These are phyloP conservation scores for Talaromyces sp. DNA, from an alignment of 2,329 filamentous ascomycete species.

Conservation along the genomic window DNA sequence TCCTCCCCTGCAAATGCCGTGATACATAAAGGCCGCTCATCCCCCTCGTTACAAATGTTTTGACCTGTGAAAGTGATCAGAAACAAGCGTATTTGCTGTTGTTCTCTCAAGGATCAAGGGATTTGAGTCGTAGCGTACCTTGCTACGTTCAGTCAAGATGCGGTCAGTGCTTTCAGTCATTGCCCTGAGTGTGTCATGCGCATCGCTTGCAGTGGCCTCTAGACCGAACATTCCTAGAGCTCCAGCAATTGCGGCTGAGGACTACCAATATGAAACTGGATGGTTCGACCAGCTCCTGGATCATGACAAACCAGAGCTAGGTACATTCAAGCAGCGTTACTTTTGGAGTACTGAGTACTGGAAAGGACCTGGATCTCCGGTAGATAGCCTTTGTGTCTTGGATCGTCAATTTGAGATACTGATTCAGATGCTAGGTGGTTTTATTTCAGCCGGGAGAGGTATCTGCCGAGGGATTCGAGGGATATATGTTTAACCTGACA, in stretches of 20 bases:
- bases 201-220: conserved; percentile 6
- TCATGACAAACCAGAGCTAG: conserved; percentile 53
- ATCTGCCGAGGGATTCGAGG: conserved; percentile 45
- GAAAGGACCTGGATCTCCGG: conserved; percentile 54
- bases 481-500: conserved; percentile 50
- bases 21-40: not conserved
- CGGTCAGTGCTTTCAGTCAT: conserved; percentile 7
- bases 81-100: not conserved
- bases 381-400: conserved; percentile 25
- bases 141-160: conserved; percentile 11
- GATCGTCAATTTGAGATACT: not conserved
- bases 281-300: conserved; percentile 58
- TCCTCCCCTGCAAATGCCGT: not conserved
- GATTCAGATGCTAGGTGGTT: conserved; percentile 36
- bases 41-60: not conserved
- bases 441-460: conserved; percentile 54
- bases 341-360: conserved; percentile 53
- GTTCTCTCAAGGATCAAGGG: not conserved
- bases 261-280: conserved; percentile 20
- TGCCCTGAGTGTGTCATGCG: conserved; percentile 12
- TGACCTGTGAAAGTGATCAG: not conserved
- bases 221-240: not conserved
- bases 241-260: not conserved
- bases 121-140: not conserved
- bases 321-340: conserved; percentile 54